These are phyloP conservation scores for Diplodia sapinea DNA, from an alignment of 2,329 filamentous ascomycete species.

Conservation along the genomic window DNA sequence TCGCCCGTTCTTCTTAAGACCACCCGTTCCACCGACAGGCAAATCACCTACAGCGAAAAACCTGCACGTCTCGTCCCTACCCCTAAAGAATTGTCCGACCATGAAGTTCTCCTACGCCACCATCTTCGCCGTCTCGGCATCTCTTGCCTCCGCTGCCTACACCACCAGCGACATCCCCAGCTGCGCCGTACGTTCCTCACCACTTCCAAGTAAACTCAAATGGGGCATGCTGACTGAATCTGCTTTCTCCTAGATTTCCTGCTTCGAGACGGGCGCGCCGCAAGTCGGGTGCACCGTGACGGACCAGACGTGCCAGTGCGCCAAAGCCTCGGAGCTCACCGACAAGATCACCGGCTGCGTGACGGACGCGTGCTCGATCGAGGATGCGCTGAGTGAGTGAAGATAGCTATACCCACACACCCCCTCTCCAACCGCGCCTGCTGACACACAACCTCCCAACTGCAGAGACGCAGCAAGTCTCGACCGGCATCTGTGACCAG, in stretches of 20 bases:
- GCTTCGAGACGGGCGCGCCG: constrained; percentile 55
- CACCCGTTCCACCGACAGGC: neutral
- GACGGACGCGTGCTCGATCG: constrained; percentile 45
- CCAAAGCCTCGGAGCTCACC: constrained; percentile 47
- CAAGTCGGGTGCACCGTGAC: constrained; percentile 55
- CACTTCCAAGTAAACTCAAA: neutral
- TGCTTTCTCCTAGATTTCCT: constrained; percentile 48
- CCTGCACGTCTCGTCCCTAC: neutral
- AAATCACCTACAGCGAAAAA: neutral
- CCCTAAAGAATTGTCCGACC: neutral
- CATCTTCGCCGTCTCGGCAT: constrained; percentile 22
- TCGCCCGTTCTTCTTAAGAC: neutral
- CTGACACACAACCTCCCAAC: neutral
- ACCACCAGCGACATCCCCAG: constrained; percentile 37
- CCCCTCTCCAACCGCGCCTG: neutral
- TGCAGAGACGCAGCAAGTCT: constrained; percentile 33
- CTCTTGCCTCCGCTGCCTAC: constrained; percentile 27
- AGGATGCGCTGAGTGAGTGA: constrained; percentile 49
- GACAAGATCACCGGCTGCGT: constrained; percentile 51
- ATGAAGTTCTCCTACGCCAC: constrained; percentile 21
- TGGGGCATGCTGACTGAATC: neutral
- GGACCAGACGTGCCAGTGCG: constrained; percentile 61
- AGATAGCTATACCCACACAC: neutral
- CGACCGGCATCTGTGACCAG: constrained; percentile 39
- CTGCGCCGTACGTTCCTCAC: constrained; percentile 43